phyloP scores from a whole-genome alignment of 2,329 filamentous ascomycete genomes.

The Penicillium sp. region DNA sequence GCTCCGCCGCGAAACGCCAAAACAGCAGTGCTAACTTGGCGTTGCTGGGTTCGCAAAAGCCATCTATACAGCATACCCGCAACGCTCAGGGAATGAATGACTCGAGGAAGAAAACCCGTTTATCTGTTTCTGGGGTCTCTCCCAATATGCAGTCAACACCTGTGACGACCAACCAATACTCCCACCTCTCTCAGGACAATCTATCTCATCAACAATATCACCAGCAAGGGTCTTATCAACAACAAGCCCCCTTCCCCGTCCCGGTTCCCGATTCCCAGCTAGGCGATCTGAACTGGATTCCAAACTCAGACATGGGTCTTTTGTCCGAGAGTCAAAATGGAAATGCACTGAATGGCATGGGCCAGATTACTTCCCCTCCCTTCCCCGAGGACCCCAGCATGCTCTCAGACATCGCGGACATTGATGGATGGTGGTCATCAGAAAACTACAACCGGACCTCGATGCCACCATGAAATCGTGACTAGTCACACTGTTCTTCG shows the following conservation, averaged over 20 bases:
- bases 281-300: conserved; percentile 32
- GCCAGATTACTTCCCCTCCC: conserved; percentile 7
- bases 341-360: conserved; percentile 2
- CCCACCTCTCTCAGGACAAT: conserved; percentile 7
- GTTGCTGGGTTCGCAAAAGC: conserved; percentile 6
- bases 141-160: background rate
- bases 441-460: conserved; percentile 11
- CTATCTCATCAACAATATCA: conserved; percentile 5
- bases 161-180: conserved; percentile 3
- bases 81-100: conserved; percentile 6
- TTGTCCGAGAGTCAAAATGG: conserved; percentile 23
- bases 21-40: conserved; percentile 23
- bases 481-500: too few species aligned
- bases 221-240: conserved; percentile 3
- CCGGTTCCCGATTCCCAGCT: conserved; percentile 12
- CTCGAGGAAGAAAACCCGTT: conserved; percentile 28
- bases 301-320: conserved; percentile 27
- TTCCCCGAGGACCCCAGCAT: conserved; percentile 15
- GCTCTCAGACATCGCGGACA: conserved; percentile 27
- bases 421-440: conserved; percentile 34
- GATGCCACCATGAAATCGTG: background rate
- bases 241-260: conserved; percentile 9
- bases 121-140: conserved; percentile 1
- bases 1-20: conserved; percentile 30
- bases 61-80: conserved; percentile 10